Percentiles rank a stretch among this genome's conserved stretches.
Evolutionary conservation across 192 early-diverging fungal species (phyloP).

Genomic region (Diversispora epigaea): DNA sequence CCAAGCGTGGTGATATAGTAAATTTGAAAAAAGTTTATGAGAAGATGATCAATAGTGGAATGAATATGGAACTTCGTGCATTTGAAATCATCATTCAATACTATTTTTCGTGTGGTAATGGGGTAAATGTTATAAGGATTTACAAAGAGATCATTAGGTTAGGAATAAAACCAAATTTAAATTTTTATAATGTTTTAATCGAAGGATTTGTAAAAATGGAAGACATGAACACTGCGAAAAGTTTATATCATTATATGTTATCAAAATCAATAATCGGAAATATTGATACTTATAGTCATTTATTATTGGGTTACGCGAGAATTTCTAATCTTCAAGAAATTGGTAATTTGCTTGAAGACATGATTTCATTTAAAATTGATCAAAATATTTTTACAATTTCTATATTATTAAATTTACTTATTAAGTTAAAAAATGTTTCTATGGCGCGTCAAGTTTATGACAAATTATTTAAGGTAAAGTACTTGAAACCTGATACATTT

Average conservation of each 20-base stretch:
- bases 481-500: not conserved
- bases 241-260: not conserved
- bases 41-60: not conserved
- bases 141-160: not conserved
- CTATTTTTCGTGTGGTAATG: not conserved
- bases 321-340: not conserved
- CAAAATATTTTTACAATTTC: not conserved
- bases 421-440: not conserved
- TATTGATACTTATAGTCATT: not conserved
- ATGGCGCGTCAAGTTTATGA: not conserved
- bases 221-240: not conserved
- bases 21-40: not conserved
- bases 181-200: not conserved
- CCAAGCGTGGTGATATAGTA: not conserved
- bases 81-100: not conserved
- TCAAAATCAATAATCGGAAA: not conserved
- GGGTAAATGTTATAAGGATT: not conserved
- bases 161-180: not conserved
- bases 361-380: not conserved
- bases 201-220: constrained; percentile 1
- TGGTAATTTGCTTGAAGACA: not conserved
- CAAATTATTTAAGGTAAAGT: not conserved
- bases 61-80: not conserved
- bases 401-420: not conserved
- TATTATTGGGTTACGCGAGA: not conserved